Base-by-base conservation (phyloP, 495 filamentous ascomycete species). In the Margaritispora aquatica region DNA sequence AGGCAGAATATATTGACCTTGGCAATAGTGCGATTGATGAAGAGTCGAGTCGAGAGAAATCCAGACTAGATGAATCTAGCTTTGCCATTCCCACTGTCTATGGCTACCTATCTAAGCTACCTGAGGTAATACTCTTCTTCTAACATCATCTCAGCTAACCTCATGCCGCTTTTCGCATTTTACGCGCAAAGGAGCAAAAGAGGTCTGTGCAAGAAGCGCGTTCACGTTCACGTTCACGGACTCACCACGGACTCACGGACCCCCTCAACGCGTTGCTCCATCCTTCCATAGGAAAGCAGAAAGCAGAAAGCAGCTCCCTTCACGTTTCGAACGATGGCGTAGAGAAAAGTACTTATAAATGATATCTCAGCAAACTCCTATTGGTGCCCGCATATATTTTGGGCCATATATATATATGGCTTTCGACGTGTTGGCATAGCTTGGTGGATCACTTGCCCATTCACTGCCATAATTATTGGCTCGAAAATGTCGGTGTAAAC, bases 211-310 rank as follows among this genome's bases (percentile, higher is more conserved):
- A 13, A 34, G 13, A 34, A 34, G 13, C 29, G 29, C 29, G 29
- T 34, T 34, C n/a, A n/a, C n/a, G n/a, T n/a, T n/a, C n/a, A n/a
- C n/a, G n/a, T n/a, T n/a, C n/a, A n/a, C n/a, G n/a, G n/a, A 41
- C 9, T 41, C n/a, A 10, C 34, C 34, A 41, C 34, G 34, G 10
- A n/a, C 19, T 48, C 8, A 48, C 21, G 8, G 19, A n/a, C 17
- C 44, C 44, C 44, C 44, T 48, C 44, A 48, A 48, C 44, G 44
- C 44, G 44, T 48, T n/a, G n/a, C n/a, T n/a, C n/a, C n/a, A n/a
- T n/a, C n/a, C n/a, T n/a, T n/a, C n/a, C n/a, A n/a, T n/a, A n/a
- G n/a, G n/a, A n/a, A n/a, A n/a, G n/a, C n/a, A n/a, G n/a, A n/a
- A n/a, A n/a, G n/a, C n/a, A n/a, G n/a, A n/a, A n/a, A n/a, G 13